Evolutionary conservation across 345 rosid genomes (phyloP).

Genomic region (Dovyalis caffra): DNA sequence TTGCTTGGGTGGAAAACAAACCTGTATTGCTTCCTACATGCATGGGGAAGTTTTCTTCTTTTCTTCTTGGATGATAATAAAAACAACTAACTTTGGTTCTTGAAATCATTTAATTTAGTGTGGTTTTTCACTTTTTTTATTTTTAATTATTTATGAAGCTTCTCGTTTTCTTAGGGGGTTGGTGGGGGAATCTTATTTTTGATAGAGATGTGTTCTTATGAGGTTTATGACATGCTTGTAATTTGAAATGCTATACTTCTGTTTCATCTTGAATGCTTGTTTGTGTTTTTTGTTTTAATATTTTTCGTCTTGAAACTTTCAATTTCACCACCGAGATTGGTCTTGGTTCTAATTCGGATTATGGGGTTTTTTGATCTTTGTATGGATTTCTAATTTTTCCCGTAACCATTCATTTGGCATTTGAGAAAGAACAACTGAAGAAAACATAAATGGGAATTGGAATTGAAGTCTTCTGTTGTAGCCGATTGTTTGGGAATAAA

Average conservation of each 20-base stretch:
- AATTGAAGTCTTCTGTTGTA: neutral
- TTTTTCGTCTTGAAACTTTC: neutral
- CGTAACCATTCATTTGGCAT: neutral
- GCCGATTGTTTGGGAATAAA: neutral
- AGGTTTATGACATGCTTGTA: neutral
- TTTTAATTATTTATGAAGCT: too few relatives aligned
- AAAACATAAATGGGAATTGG: neutral
- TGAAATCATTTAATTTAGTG: too few relatives aligned
- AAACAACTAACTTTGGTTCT: neutral
- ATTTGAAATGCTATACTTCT: neutral
- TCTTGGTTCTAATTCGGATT: neutral
- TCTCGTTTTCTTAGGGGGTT: too few relatives aligned
- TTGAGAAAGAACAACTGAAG: neutral
- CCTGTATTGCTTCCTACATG: neutral
- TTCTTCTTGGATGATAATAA: neutral
- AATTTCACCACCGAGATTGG: neutral
- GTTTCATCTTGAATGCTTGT: neutral
- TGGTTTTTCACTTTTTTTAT: too few relatives aligned
- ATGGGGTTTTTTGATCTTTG: neutral
- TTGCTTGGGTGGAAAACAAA: too few relatives aligned
- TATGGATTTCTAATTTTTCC: neutral
- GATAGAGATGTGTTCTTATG: too few relatives aligned
- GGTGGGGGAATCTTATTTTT: too few relatives aligned
- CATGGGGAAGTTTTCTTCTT: neutral
- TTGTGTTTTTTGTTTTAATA: too few relatives aligned